These are phyloP conservation scores for Ampelomyces quisqualis DNA, from an alignment of 2,329 filamentous ascomycete genomes.

Conservation along the genomic window DNA sequence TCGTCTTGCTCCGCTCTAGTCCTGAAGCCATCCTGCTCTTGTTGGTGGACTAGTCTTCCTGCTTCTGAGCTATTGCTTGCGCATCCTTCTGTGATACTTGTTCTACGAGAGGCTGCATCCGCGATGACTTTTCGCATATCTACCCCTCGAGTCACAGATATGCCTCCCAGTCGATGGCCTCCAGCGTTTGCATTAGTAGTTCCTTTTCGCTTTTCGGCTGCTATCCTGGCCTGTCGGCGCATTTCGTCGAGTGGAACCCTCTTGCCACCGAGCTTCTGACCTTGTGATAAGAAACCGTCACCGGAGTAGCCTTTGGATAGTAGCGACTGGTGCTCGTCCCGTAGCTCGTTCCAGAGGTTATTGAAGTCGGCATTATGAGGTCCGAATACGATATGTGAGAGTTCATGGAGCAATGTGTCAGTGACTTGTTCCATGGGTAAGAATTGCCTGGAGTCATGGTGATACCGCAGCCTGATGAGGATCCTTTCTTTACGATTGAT, in stretches of 20 bases:
- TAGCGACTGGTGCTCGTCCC: slow-evolving; percentile 79
- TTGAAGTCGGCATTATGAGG: slow-evolving; percentile 83
- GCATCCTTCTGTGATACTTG: slow-evolving; percentile 71
- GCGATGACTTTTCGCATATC: slow-evolving; percentile 73
- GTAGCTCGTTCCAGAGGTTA: slow-evolving; percentile 82
- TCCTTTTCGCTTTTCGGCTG: slow-evolving; percentile 68
- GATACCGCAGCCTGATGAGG: slow-evolving; percentile 76
- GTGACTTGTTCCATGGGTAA: slow-evolving; percentile 75
- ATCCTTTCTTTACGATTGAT: slow-evolving; percentile 75
- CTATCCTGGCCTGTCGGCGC: slow-evolving; percentile 69
- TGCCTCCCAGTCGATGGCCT: slow-evolving; percentile 72
- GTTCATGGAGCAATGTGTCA: slow-evolving; percentile 92
- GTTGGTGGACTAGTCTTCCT: slow-evolving; percentile 66
- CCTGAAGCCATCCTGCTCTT: slow-evolving; percentile 68
- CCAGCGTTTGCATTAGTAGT: slow-evolving; percentile 65
- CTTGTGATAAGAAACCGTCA: slow-evolving; percentile 79
- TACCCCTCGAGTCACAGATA: slow-evolving; percentile 56
- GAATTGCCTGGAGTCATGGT: slow-evolving; percentile 73
- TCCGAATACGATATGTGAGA: slow-evolving; percentile 82
- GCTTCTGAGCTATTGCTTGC: slow-evolving; percentile 69
- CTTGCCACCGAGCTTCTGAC: slow-evolving; percentile 66
- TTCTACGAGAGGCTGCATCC: slow-evolving; percentile 65
- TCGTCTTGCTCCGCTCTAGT: slow-evolving; percentile 86
- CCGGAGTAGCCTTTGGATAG: slow-evolving; percentile 82
- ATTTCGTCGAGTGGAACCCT: slow-evolving; percentile 67